A percentile compares a stretch with the other conserved stretches of the same genome.
phyloP scores from a whole-genome alignment of 2,329 filamentous ascomycete species.

The Sarocladium kiliense region DNA sequence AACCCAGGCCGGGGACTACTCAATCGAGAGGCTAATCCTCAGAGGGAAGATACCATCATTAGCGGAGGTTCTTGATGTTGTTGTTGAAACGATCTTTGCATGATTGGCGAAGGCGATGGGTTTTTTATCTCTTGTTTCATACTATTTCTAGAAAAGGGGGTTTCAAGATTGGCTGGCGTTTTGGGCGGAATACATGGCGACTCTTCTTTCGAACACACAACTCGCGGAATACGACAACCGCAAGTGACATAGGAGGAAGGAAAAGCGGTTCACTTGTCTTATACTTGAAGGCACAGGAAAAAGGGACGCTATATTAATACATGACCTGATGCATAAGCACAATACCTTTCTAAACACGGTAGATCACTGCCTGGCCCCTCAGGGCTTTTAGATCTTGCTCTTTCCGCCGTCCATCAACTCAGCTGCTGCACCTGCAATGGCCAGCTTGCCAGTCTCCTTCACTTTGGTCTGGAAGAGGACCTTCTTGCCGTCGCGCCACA shows the following conservation, averaged over 20 bases:
- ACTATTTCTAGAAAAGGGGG: neutral
- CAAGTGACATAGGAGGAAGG: neutral
- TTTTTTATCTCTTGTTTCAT: conserved; percentile 1
- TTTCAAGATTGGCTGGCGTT: conserved; percentile 5
- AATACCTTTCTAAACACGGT: no score
- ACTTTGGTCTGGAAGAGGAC: conserved; percentile 84
- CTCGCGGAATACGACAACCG: neutral
- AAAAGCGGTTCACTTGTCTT: neutral
- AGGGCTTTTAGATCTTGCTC: conserved; percentile 23
- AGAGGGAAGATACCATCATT: conserved; percentile 31
- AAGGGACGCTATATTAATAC: conserved; percentile 1
- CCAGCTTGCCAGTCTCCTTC: conserved; percentile 87
- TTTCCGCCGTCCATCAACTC: conserved; percentile 52
- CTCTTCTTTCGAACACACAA: no score
- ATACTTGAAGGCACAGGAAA: neutral
- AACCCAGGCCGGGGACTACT: conserved; percentile 16
- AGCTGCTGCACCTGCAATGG: conserved; percentile 74
- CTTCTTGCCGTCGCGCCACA: conserved; percentile 82
- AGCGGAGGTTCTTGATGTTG: conserved; percentile 38
- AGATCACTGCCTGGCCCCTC: no score
- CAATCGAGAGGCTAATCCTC: conserved; percentile 27
- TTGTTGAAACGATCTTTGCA: conserved; percentile 35
- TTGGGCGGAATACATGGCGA: neutral
- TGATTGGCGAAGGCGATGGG: neutral
- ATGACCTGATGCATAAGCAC: neutral